Evolutionary conservation across 169 alveolate species (phyloP).

Genomic region (Prorocentrum cordatum): DNA sequence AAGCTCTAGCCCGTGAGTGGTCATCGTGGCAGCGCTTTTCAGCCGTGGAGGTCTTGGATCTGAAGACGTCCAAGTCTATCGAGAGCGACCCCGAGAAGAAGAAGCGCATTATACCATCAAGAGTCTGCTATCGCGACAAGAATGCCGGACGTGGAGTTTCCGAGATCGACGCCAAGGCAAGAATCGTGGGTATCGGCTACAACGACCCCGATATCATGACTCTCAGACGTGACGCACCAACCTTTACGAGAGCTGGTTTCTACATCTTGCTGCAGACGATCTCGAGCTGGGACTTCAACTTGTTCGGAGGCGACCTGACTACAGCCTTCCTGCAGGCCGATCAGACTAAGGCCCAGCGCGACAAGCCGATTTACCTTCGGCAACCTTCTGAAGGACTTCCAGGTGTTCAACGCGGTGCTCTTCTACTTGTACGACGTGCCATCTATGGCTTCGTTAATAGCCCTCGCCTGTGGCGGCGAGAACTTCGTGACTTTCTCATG

Average conservation of each 20-base stretch:
- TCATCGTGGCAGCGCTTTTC: too few relatives aligned
- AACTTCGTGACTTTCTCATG: not conserved
- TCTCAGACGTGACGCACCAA: not conserved
- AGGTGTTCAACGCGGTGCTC: not conserved
- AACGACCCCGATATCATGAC: not conserved
- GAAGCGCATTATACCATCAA: too few relatives aligned
- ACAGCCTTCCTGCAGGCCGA: slow-evolving; percentile 15
- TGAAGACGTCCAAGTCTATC: too few relatives aligned
- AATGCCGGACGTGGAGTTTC: not conserved
- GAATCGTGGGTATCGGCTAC: not conserved
- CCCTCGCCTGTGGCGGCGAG: not conserved
- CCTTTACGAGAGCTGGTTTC: not conserved
- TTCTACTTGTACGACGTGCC: not conserved
- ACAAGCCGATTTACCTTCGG: not conserved
- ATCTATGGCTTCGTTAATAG: not conserved
- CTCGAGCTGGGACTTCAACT: not conserved
- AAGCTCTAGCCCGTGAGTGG: too few relatives aligned
- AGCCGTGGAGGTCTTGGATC: too few relatives aligned
- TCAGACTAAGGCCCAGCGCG: not conserved
- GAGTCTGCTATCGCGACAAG: slow-evolving; percentile 2
- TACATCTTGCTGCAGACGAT: not conserved
- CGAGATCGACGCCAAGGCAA: not conserved
- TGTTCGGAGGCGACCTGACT: not conserved
- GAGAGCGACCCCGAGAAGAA: too few relatives aligned
- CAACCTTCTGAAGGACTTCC: slow-evolving; percentile 20